A percentile compares a stretch with the other conserved stretches of the same genome.
Conservation (phyloP, 1,284 basidiomycete species). For the Bondarzewia mesenterica region DNA sequence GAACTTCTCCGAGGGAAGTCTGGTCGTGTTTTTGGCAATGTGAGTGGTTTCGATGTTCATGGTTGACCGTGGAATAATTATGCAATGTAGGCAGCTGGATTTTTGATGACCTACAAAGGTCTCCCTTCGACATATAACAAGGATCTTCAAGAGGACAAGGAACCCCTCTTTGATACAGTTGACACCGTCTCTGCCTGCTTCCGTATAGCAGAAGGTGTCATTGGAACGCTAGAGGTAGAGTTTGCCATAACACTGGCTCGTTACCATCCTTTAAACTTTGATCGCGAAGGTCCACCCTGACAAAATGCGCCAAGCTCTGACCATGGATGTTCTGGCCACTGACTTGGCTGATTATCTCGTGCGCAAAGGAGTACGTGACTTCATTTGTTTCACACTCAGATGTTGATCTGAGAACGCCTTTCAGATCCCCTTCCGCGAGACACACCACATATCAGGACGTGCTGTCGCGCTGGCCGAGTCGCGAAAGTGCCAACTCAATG, state of each 20-base stretch:
- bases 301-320: conserved; percentile 86
- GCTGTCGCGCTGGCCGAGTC: conserved; percentile 92
- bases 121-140: conserved; percentile 99
- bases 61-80: conserved; percentile 1
- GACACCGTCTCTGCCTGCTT: conserved; percentile 88
- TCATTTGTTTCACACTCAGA: not conserved
- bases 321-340: conserved; percentile 96
- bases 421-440: conserved; percentile 92
- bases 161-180: conserved; percentile 91
- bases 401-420: not conserved
- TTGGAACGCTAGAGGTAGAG: conserved; percentile 78
- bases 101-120: conserved; percentile 96
- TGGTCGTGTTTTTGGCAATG: conserved; percentile 90
- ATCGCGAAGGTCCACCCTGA: conserved; percentile 88
- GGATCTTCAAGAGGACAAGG: conserved; percentile 98
- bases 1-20: conserved; percentile 94
- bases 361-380: conserved; percentile 80
- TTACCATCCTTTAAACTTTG: not conserved
- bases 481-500: conserved; percentile 72
- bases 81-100: conserved; percentile 80
- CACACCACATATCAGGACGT: conserved; percentile 95
- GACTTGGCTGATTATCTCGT: conserved; percentile 98
- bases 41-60: conserved; percentile 24
- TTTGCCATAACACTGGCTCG: not conserved
- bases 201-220: conserved; percentile 90